Evolutionary conservation across 2,329 filamentous ascomycete genomes (phyloP).

Genomic region (Sordariomycetes sp.): DNA sequence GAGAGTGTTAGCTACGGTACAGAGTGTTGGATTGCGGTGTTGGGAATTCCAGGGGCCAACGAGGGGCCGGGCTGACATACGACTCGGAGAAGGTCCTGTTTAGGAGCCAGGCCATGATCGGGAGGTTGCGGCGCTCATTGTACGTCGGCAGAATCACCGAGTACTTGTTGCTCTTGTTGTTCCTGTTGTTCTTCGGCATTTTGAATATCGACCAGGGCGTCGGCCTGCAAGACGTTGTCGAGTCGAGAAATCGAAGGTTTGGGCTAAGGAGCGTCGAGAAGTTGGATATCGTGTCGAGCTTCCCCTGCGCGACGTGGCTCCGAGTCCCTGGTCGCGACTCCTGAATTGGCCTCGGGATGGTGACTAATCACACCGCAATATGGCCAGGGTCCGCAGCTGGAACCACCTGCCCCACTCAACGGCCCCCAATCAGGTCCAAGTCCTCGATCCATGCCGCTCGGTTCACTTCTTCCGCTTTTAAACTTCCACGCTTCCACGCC

Average conservation of each 20-base stretch:
- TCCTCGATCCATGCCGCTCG: too few relatives aligned
- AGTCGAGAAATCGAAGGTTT: background rate
- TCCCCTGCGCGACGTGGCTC: background rate
- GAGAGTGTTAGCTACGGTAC: background rate
- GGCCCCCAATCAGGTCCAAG: too few relatives aligned
- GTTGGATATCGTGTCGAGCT: slow-evolving; percentile 8
- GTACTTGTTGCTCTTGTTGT: slow-evolving; percentile 51
- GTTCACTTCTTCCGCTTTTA: too few relatives aligned
- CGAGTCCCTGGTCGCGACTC: slow-evolving; percentile 2
- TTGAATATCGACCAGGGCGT: slow-evolving; percentile 4
- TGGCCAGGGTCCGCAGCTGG: background rate
- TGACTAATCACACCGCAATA: background rate
- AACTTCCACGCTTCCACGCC: too few relatives aligned
- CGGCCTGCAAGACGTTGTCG: background rate
- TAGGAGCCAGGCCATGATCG: slow-evolving; percentile 89
- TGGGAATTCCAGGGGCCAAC: background rate
- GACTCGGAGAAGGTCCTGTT: slow-evolving; percentile 79
- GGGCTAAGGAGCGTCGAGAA: slow-evolving; percentile 16
- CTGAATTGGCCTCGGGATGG: background rate
- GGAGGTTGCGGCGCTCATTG: slow-evolving; percentile 95
- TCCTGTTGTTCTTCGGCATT: slow-evolving; percentile 38
- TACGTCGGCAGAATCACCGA: slow-evolving; percentile 96
- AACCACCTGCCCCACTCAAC: too few relatives aligned
- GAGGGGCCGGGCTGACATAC: slow-evolving; percentile 14
- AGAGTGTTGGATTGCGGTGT: background rate